Base-by-base conservation (phyloP, 2,329 filamentous ascomycete species). In the Calonectria henricotiae region DNA sequence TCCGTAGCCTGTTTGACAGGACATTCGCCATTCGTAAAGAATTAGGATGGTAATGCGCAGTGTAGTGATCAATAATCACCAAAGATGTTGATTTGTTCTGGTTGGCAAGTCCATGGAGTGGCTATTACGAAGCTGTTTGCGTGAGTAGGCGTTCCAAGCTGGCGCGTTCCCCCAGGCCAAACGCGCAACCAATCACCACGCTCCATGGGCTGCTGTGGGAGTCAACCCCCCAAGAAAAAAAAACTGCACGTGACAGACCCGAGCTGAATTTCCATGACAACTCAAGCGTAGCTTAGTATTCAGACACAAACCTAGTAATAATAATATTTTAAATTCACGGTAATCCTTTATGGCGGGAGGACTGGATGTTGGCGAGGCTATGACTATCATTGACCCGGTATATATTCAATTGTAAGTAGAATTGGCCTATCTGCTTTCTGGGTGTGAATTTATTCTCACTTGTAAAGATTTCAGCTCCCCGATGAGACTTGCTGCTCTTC, bases 401-500 rank as follows among this genome's bases (percentile, higher is more conserved):
- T 43, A 47, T 46, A 32, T 46, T 30, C 35, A 60, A 71, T 68
- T 71, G 23, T 35, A 35, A 63, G 55, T 46, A 32, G 35, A 66
- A n/a, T 69, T 71, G 54, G 68, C 35, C 62, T 25, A 39, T 68
- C 35, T 30, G 5, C n/a, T 23, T 15, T 46, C 9, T 32, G 5
- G 41, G 8, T 23, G 12, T 25, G 39, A 51, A 43, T 6, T 20
- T 17, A 46, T 37, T 23, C 63, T 70, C 13, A 64, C 32, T 37
- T 25, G 39, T 69, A 35, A 49, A 72, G 72, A 66, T 68, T 39
- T 54, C 35, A 30, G 55, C 67, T 62, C 58, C 66, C 51, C 61
- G 20, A 79, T 78, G 77, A 75, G 75, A 63, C 71, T 72, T 62
- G 70, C 62, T 58, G 65, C 72, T 41, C 62, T 79, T 49, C 65